A percentile compares a stretch with the other conserved stretches of the same genome.
phyloP scores from a whole-genome alignment of 768 basidiomycete species.

The Hygrocybe punicea region DNA sequence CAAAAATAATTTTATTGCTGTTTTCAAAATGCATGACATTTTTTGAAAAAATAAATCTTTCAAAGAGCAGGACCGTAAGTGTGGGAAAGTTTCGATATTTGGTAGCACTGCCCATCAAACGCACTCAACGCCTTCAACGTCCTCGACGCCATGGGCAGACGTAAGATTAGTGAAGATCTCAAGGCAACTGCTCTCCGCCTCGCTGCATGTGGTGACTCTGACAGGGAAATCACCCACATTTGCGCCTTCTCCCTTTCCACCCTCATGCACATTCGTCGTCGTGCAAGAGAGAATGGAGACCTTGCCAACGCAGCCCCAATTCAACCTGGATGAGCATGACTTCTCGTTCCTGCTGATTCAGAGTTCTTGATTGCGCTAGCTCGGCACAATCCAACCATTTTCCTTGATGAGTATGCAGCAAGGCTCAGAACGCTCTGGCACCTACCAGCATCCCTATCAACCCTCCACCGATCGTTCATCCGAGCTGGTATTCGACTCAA shows the following conservation, averaged over 20 bases:
- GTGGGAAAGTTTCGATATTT: no score
- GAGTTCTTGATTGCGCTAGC: constrained; percentile 19
- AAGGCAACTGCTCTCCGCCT: constrained; percentile 14
- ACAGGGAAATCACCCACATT: constrained; percentile 11
- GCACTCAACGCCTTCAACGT: no score
- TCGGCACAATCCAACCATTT: constrained; percentile 17
- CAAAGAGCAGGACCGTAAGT: no score
- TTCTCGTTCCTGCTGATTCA: constrained; percentile 11
- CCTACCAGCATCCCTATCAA: constrained; percentile 16
- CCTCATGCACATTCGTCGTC: constrained; percentile 4
- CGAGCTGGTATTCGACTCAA: constrained; percentile 21
- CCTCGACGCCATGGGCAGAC: constrained; percentile 14
- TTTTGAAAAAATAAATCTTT: no score
- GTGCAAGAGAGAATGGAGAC: constrained; percentile 8
- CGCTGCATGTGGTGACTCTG: constrained; percentile 7
- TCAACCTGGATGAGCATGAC: constrained; percentile 15
- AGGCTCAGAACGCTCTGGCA: constrained; percentile 4
- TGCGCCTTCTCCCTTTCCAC: constrained; percentile 8
- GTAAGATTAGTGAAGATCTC: constrained; percentile 16
- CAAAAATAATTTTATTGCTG: no score
- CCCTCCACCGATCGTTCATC: constrained; percentile 21
- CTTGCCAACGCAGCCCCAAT: constrained; percentile 6
- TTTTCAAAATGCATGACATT: no score
- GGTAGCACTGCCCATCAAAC: no score
- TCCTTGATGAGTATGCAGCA: constrained; percentile 20